These are phyloP conservation scores for Colletotrichum sp. DNA, from an alignment of 2,329 filamentous ascomycete genomes.

Conservation along the genomic window DNA sequence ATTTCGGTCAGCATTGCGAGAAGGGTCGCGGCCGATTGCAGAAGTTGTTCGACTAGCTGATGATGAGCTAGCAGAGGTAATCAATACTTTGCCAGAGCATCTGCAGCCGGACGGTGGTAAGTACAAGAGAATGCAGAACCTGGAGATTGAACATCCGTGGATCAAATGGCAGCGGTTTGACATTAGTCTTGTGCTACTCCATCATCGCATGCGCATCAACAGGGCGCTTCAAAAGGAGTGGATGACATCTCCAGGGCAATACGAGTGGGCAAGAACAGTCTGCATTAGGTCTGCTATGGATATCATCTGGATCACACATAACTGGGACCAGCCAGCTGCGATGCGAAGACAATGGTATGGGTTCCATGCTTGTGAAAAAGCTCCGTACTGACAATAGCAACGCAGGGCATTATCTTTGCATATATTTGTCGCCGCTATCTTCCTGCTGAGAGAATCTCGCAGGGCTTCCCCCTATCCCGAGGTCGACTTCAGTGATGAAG, in stretches of 20 bases:
- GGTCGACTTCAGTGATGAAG: neutral
- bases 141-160: constrained; percentile 1
- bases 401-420: constrained; percentile 1
- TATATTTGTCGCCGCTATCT: constrained; percentile 4
- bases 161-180: constrained; percentile 20
- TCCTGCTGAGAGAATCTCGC: neutral
- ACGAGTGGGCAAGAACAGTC: constrained; percentile 5
- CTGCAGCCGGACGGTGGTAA: constrained; percentile 4
- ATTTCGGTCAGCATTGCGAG: constrained; percentile 1
- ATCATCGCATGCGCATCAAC: constrained; percentile 17
- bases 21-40: neutral
- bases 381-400: neutral
- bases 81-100: constrained; percentile 16
- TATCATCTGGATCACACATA: constrained; percentile 15
- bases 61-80: constrained; percentile 13
- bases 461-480: neutral
- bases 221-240: neutral
- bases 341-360: constrained; percentile 9
- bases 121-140: neutral
- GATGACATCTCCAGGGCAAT: neutral
- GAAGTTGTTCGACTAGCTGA: constrained; percentile 10
- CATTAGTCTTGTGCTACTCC: constrained; percentile 14
- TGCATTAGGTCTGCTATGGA: constrained; percentile 6
- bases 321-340: constrained; percentile 11
- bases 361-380: neutral